These are phyloP conservation scores for Limnanthes douglasii DNA, from an alignment of 345 rosid genomes.

Conservation along the genomic window DNA sequence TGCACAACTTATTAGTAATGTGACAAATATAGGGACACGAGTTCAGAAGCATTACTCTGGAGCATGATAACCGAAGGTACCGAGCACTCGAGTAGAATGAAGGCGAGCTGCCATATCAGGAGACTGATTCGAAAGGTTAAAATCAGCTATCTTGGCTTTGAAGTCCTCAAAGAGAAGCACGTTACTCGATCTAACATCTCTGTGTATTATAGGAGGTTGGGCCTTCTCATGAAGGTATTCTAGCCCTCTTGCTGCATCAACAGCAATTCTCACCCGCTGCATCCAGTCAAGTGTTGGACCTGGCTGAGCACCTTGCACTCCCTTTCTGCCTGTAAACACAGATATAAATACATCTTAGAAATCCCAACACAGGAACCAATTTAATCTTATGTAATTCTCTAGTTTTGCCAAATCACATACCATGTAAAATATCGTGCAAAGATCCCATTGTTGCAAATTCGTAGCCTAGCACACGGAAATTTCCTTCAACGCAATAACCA, in stretches of 20 bases:
- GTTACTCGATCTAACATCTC: constrained; percentile 94
- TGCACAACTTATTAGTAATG: no score
- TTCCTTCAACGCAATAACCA: constrained; percentile 89
- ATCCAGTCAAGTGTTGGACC: constrained; percentile 99
- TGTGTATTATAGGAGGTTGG: constrained; percentile 77
- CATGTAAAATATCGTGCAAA: constrained; percentile 85
- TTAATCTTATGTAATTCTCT: no score
- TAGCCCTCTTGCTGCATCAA: constrained; percentile 91
- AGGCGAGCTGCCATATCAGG: constrained; percentile 99
- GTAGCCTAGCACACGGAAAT: constrained; percentile 69
- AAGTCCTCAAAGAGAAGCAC: constrained; percentile 92
- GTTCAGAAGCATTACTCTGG: constrained; percentile 66
- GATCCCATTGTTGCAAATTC: constrained; percentile 99
- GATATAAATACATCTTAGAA: no score
- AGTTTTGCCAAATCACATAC: no score
- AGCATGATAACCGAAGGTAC: constrained; percentile 98
- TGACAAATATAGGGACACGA: no score
- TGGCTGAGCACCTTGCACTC: constrained; percentile 97
- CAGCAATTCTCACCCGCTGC: constrained; percentile 82
- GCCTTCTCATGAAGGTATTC: constrained; percentile 90
- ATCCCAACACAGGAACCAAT: no score
- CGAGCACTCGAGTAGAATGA: constrained; percentile 97
- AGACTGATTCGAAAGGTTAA: constrained; percentile 96
- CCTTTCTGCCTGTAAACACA: constrained; percentile 72
- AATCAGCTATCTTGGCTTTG: constrained; percentile 93